Evolutionary conservation across 1,284 basidiomycete species (phyloP), one percentile per base, ranked within the genome.

Genomic region (Microbotryum lychnidis-dioicae): DNA sequence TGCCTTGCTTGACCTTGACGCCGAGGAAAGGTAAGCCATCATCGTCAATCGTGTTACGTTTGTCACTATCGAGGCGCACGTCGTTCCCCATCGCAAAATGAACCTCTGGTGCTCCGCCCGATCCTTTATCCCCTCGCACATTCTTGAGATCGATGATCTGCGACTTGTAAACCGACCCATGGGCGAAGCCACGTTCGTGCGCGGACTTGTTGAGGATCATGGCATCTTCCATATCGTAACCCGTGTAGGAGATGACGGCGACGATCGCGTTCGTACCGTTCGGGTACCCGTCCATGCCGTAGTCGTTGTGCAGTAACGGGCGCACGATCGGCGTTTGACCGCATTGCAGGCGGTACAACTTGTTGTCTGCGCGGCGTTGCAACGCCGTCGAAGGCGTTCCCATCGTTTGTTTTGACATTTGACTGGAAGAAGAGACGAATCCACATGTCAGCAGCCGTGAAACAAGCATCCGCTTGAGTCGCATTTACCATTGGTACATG

Each of bases 361-460:
- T 99, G 81, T 98, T 98, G 78, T 99, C 96, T 16, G 96, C 98
- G 65, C 96, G 83, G 72, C 91, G 89, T 71, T 83, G 82, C 33
- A 97, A 75, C 4, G 91, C 89, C 1, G 92, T 97, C 37, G 91
- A 87, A 1, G 96, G 94, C 33, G 96, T 98, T 47, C 96, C 96
- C 96, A 99, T 98, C 1, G 91, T 89, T 82, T 99, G 96, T 81
- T 99, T 99, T 77, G 91, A 92, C 96, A 99, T 99, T 86, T 97
- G 81, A 64, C 37, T 42, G 6, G 12, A 5, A 42, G 37, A 18
- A 31, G 37, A 18, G 18, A 12, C 8, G 37, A 42, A 12, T 18
- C 3, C 37, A 79, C 71, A 42, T 42, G 37, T 42, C 37, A 75
- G 72, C 51, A 37, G 18, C 27, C 18, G 69, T 31, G 61, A 20